Percentiles rank a stretch among this genome's conserved stretches.
phyloP scores from a whole-genome alignment of 257 asterid genomes.

The Eucommia ulmoides region DNA sequence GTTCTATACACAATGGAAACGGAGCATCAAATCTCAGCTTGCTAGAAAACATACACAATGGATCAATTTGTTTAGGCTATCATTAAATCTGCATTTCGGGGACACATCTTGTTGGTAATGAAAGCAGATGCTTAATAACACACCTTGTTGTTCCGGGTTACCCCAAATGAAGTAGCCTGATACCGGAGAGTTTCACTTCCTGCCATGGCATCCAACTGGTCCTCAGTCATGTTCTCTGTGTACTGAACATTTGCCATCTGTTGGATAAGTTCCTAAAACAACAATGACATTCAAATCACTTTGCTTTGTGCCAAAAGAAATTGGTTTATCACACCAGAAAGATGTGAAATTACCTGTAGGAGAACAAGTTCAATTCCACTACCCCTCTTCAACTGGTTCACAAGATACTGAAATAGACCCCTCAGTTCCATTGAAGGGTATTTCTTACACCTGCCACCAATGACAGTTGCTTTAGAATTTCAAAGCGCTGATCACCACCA shows the following conservation, averaged over 20 bases:
- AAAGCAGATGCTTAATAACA: not conserved
- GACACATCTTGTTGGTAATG: too few relatives aligned
- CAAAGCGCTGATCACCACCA: not conserved
- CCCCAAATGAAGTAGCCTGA: conserved; percentile 95
- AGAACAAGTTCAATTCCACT: conserved; percentile 94
- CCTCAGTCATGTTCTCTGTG: conserved; percentile 99
- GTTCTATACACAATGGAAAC: too few relatives aligned
- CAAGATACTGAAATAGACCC: conserved; percentile 98
- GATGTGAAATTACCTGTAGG: conserved; percentile 47
- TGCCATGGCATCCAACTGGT: conserved; percentile 96
- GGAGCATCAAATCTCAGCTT: too few relatives aligned
- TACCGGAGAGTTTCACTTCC: conserved; percentile 98
- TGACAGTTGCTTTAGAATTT: conserved; percentile 4
- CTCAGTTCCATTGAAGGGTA: conserved; percentile 98
- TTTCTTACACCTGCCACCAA: conserved; percentile 76
- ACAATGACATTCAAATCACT: conserved; percentile 13
- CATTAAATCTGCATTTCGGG: too few relatives aligned
- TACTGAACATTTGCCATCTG: conserved; percentile 99
- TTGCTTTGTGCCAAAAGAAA: conserved; percentile 8
- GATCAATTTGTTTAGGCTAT: too few relatives aligned
- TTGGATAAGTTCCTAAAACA: conserved; percentile 81
- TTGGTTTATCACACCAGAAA: not conserved
- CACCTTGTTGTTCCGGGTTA: conserved; percentile 89
- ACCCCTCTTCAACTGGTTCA: conserved; percentile 93
- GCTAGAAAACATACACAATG: too few relatives aligned